Evolutionary conservation across 176 grass and related monocot species (phyloP).

Genomic region (Panicum miliaceum): DNA sequence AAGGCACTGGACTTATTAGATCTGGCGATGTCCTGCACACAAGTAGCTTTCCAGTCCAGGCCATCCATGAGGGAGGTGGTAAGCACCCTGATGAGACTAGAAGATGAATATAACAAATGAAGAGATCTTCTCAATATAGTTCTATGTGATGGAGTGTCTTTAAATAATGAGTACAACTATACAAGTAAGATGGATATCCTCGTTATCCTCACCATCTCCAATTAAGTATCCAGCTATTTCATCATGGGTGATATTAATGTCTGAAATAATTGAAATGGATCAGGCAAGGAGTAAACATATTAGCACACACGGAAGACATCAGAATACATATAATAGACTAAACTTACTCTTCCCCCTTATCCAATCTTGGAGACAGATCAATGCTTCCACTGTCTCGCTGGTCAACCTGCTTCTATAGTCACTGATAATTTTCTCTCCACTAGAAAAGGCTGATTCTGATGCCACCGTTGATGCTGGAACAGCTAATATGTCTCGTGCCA

Average conservation of each 20-base stretch:
- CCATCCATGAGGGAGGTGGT: conserved; percentile 76
- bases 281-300: too few species aligned
- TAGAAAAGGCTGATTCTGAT: background rate
- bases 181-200: too few species aligned
- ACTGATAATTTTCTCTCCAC: background rate
- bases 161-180: too few species aligned
- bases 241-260: too few species aligned
- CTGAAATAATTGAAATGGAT: too few species aligned
- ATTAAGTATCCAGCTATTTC: too few species aligned
- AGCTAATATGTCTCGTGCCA: background rate
- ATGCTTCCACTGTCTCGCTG: background rate
- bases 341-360: too few species aligned
- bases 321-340: too few species aligned
- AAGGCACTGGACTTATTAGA: conserved; percentile 57
- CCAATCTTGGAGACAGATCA: background rate
- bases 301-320: too few species aligned
- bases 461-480: background rate
- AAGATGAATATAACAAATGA: conserved; percentile 1
- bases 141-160: background rate
- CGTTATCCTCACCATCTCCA: too few species aligned
- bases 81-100: conserved; percentile 46
- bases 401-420: background rate
- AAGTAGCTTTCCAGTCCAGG: conserved; percentile 39
- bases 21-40: conserved; percentile 59
- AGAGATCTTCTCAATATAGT: background rate